These are phyloP conservation scores for Cynara cardunculus DNA, from an alignment of 129 eudicot genomes.

Conservation along the genomic window DNA sequence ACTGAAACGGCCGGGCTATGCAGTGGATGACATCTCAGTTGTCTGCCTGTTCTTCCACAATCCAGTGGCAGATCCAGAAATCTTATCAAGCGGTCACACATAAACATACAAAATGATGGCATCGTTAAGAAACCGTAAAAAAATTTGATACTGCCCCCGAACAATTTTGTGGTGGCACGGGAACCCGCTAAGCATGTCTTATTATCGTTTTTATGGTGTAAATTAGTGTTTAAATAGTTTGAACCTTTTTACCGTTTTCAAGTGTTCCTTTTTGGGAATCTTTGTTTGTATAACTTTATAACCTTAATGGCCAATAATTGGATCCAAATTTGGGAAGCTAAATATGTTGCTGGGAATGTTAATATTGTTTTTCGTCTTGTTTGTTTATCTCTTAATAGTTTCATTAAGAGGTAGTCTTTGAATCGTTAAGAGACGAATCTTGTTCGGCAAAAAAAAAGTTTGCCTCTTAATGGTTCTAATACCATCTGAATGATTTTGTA, in stretches of 20 bases:
- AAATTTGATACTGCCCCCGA: not conserved
- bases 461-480: too few species aligned
- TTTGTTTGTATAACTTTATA: not conserved
- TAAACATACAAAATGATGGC: not conserved
- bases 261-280: not conserved
- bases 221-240: not conserved
- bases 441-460: too few species aligned
- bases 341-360: not conserved
- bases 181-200: not conserved
- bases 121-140: not conserved
- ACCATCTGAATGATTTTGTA: too few species aligned
- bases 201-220: not conserved
- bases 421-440: too few species aligned
- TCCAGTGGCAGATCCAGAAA: not conserved
- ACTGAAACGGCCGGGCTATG: conserved; percentile 44
- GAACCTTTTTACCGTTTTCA: not conserved
- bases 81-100: not conserved
- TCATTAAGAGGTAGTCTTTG: too few species aligned
- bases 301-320: not conserved
- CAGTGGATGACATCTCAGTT: conserved; percentile 81
- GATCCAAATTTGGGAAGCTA: not conserved
- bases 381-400: not conserved
- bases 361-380: too few species aligned
- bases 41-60: conserved; percentile 73
- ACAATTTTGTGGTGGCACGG: not conserved